Evolutionary conservation across 768 basidiomycete genomes (phyloP), one percentile per base, ranked within the genome.

Genomic region (Gymnopilus dilepis): DNA sequence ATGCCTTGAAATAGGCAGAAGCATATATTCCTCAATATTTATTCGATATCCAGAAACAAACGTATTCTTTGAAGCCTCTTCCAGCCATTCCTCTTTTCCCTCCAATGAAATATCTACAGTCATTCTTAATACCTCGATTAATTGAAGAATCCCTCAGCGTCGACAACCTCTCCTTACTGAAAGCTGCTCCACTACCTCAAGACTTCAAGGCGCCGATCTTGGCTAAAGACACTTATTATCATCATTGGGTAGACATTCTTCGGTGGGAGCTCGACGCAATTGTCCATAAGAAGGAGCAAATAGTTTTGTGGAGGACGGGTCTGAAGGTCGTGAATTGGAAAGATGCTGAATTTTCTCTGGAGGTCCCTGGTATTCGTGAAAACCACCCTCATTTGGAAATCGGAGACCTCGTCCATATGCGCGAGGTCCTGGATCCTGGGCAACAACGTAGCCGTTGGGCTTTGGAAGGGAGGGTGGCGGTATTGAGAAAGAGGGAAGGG

Each of bases 21-120:
- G 71, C 75, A 42, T 84, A 81, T 68, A 70, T 82, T 59, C 83
- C 81, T 41, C 76, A 80, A 66, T 83, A 80, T 70, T 74, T 84
- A 60, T 76, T 76, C 75, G 78, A 80, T 62, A 79, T 84, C 31
- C 82, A 84, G 75, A 79, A 72, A 61, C 76, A 77, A 70, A 67
- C 74, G 45, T 80, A 83, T 67, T 70, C 69, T 21, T 73, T 84
- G 55, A 69, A 74, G 37, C 75, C 78, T 61, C 72, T 82, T 26
- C 76, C 79, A 9, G 74, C 82, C 58, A 65, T 79, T 66, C 73
- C 79, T 64, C 56, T 76, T 34, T 83, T 82, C 67, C 83, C 82
- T 30, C 64, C 77, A 60, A 42, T 72, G 58, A 65, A 74, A 11
- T 84, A 82, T 74, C 69, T 77, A 64, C 70, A 75, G 64, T 73